Conservation (phyloP, 768 basidiomycete species). For the Boletus subparvulus region DNA sequence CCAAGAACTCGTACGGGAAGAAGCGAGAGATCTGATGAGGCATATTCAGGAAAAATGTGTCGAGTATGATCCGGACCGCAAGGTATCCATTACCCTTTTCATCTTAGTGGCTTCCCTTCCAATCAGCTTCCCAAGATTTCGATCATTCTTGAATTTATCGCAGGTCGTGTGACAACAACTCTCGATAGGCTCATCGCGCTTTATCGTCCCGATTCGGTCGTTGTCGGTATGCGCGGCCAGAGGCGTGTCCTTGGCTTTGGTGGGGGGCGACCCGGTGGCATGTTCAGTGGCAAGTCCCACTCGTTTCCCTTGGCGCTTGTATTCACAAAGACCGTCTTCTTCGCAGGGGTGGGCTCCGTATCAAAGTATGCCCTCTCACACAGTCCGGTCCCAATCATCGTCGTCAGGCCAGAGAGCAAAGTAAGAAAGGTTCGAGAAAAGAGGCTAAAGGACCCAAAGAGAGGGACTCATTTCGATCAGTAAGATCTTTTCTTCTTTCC, state of each 20-base stretch:
- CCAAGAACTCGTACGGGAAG: conserved; percentile 74
- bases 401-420: conserved; percentile 88
- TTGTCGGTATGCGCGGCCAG: conserved; percentile 87
- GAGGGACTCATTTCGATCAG: conserved; percentile 81
- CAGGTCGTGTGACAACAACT: conserved; percentile 84
- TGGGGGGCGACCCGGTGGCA: conserved; percentile 20
- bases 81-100: conserved; percentile 41
- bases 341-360: conserved; percentile 59
- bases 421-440: conserved; percentile 84
- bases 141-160: conserved; percentile 91
- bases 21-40: conserved; percentile 80
- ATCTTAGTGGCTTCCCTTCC: not conserved
- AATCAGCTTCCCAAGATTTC: conserved; percentile 55
- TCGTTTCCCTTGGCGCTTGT: not conserved
- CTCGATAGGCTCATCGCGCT: conserved; percentile 91
- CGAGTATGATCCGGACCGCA: conserved; percentile 74
- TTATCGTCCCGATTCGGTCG: conserved; percentile 87
- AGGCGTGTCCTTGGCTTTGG: conserved; percentile 51
- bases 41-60: conserved; percentile 77
- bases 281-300: conserved; percentile 23
- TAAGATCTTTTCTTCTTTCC: conserved; percentile 21
- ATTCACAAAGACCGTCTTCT: conserved; percentile 33
- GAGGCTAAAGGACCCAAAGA: conserved; percentile 83
- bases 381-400: conserved; percentile 94
- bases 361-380: conserved; percentile 70